These are phyloP conservation scores for Rhodomyrtus psidioides DNA, from an alignment of 441 rosid species.

Conservation along the genomic window DNA sequence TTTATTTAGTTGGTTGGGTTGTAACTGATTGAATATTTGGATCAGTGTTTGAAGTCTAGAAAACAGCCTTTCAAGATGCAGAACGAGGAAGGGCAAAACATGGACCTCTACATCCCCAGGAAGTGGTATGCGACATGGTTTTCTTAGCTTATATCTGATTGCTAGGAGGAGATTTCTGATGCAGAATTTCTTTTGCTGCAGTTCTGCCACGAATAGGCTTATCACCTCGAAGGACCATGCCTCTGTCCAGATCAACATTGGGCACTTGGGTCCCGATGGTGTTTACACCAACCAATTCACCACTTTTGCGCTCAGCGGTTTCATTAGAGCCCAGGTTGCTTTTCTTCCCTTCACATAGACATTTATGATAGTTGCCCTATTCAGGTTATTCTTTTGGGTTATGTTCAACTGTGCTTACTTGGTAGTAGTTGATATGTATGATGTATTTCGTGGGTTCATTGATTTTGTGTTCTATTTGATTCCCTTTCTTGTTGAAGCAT, in stretches of 20 bases:
- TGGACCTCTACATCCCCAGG: constrained; percentile 88
- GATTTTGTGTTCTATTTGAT: neutral
- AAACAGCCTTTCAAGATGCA: constrained; percentile 51
- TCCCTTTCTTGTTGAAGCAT: neutral
- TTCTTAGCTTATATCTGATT: no score
- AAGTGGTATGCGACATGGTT: constrained; percentile 42
- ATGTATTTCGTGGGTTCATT: neutral
- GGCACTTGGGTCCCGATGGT: constrained; percentile 79
- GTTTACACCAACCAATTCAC: constrained; percentile 59
- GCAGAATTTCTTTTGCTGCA: constrained; percentile 8
- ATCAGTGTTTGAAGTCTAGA: neutral
- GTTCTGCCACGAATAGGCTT: constrained; percentile 90
- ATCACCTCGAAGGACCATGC: constrained; percentile 95
- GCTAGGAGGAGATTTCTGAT: neutral
- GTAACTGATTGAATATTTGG: neutral
- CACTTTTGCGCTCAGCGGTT: constrained; percentile 84
- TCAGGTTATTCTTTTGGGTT: neutral
- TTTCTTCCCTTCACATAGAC: neutral
- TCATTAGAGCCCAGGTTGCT: constrained; percentile 78
- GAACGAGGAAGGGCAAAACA: constrained; percentile 80
- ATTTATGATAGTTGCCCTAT: neutral
- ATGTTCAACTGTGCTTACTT: neutral
- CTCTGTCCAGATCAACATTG: constrained; percentile 78
- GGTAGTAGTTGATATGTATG: neutral
- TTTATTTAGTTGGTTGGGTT: constrained; percentile 4